Evolutionary conservation across 768 basidiomycete genomes (phyloP).

Genomic region (Boletus edulis): DNA sequence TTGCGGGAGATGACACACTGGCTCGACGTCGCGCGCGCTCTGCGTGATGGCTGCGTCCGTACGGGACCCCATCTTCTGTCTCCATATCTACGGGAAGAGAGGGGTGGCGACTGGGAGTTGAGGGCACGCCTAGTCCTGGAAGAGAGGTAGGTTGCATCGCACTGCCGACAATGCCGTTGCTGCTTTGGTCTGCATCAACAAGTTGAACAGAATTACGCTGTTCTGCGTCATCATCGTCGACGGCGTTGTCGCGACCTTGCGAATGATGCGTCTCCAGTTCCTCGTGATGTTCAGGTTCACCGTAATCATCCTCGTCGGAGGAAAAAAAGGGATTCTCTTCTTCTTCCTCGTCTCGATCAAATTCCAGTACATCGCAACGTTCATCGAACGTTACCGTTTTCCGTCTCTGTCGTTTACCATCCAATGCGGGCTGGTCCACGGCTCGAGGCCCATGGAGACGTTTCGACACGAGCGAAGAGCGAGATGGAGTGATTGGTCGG

Average conservation of each 20-base stretch:
- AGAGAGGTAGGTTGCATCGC: conserved; percentile 47
- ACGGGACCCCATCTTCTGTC: conserved; percentile 60
- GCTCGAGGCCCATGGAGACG: conserved; percentile 76
- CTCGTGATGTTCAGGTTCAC: conserved; percentile 14
- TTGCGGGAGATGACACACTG: conserved; percentile 31
- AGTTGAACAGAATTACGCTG: conserved; percentile 36
- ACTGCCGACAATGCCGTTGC: conserved; percentile 70
- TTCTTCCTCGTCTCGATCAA: conserved; percentile 64
- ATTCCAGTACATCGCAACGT: conserved; percentile 79
- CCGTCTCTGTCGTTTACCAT: conserved; percentile 48
- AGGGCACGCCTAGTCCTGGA: conserved; percentile 26
- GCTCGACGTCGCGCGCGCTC: conserved; percentile 43
- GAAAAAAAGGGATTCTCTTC: conserved; percentile 48
- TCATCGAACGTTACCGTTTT: conserved; percentile 83
- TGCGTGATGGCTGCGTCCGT: conserved; percentile 61
- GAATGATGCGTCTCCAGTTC: conserved; percentile 11
- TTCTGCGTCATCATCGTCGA: conserved; percentile 5
- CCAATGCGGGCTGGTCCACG: conserved; percentile 35
- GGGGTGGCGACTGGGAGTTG: conserved; percentile 36
- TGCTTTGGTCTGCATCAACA: conserved; percentile 49
- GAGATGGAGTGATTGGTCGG: conserved; percentile 36
- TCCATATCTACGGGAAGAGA: conserved; percentile 52
- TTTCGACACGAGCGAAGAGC: conserved; percentile 67
- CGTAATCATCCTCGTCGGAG: conserved; percentile 33
- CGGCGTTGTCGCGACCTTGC: conserved; percentile 4